Evolutionary conservation across 2,329 filamentous ascomycete genomes (phyloP), one percentile per base, ranked within the genome.

Genomic region (Knoxdaviesia proteae): DNA sequence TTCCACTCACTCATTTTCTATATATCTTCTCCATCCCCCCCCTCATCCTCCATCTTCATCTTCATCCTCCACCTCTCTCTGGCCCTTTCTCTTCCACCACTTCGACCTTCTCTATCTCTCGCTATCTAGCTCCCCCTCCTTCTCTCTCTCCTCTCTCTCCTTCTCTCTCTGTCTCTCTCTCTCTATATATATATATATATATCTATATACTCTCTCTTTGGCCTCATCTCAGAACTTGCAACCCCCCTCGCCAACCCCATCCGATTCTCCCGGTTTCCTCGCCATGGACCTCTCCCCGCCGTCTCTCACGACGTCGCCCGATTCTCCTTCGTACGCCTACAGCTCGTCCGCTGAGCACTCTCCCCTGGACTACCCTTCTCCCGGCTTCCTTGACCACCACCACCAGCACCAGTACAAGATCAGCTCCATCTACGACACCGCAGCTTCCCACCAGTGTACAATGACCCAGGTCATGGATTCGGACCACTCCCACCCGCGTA

Each of bases 311-410:
- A 46, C 46, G 32, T 51, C 49, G 8, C 49, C 49, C n/a, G 47
- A 42, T 38, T 49, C 48, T 32, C 46, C 48, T 31, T 44, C 45
- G 30, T 8, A 34, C n/a, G 66, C 60, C 45, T 64, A 61, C 53
- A 64, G 58, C 52, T 60, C 61, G 40, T 58, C 60, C 35, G 57
- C 60, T 42, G 53, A 56, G 44, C 61, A 53, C 34, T 57, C 63
- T 7, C 55, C 57, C 42, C 54, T 62, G 43, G 62, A 62, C 47
- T 67, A 69, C 49, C 60, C 61, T 9, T 66, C 66, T 39, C 64
- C 66, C 38, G 58, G 56, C 31, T 52, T 65, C 40, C 54, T 59
- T 34, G 58, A 59, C 42, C 60, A 63, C 44, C 58, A 62, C 48
- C 65, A 63, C 52, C 61, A 44, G 31, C 39, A 44, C 10, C 34